Evolutionary conservation across 495 filamentous ascomycete genomes (phyloP).

Genomic region (Talaromyces liani): DNA sequence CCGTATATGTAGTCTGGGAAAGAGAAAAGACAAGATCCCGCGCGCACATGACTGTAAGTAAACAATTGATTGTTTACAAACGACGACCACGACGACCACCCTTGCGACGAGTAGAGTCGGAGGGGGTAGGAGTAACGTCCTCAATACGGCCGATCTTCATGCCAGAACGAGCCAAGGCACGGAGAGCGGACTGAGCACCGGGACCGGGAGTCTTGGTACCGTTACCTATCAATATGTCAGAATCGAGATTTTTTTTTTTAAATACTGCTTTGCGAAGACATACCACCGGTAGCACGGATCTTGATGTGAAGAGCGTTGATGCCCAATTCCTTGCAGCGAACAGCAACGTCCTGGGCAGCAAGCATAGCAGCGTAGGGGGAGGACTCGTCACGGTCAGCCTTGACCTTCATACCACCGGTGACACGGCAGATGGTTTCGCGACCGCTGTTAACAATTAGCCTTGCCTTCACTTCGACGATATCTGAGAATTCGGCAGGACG

Average conservation of each 20-base stretch:
- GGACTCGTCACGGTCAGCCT: slow-evolving; percentile 99
- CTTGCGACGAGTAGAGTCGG: slow-evolving; percentile 98
- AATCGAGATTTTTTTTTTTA: too few species aligned
- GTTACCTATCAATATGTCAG: slow-evolving; percentile 53
- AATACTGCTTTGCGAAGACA: slow-evolving; percentile 9
- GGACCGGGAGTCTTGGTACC: slow-evolving; percentile 99
- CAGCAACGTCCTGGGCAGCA: slow-evolving; percentile 88
- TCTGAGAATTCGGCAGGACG: background rate
- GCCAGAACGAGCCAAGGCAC: slow-evolving; percentile 92
- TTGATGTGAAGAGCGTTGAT: slow-evolving; percentile 99
- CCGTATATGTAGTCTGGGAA: background rate
- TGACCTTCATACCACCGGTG: slow-evolving; percentile 99
- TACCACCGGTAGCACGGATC: slow-evolving; percentile 98
- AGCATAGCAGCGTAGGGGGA: slow-evolving; percentile 99
- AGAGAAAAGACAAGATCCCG: background rate
- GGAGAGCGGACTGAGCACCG: slow-evolving; percentile 97
- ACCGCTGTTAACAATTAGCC: slow-evolving; percentile 57
- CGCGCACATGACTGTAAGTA: background rate
- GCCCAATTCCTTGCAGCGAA: slow-evolving; percentile 97
- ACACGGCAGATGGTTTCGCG: slow-evolving; percentile 99
- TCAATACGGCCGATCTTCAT: slow-evolving; percentile 99
- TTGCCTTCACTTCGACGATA: background rate
- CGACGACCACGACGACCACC: slow-evolving; percentile 99
- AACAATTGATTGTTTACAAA: slow-evolving; percentile 58
- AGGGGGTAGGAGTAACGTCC: slow-evolving; percentile 98